Evolutionary conservation across 768 basidiomycete species (phyloP), one percentile per base, ranked within the genome.

Genomic region (Daedalea quercina): DNA sequence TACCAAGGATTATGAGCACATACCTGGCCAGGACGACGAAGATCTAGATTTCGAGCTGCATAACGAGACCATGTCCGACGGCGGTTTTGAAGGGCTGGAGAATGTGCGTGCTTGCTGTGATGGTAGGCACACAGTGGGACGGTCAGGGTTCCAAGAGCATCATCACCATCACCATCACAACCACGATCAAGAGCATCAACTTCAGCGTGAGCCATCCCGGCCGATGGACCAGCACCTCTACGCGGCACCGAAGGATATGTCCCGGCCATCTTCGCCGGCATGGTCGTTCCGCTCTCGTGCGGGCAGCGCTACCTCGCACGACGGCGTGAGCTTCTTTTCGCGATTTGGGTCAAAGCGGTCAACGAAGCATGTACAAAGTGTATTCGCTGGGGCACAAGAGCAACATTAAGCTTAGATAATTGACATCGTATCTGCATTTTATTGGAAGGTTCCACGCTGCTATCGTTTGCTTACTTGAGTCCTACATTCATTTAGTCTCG

Each of bases 21-120:
- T 65, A 15, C 66, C 60, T 19, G 65, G 67, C 44, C 63, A 68
- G 20, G 79, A 83, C 12, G 78, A 81, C 0, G 82, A 82, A 2
- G 89, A 85, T 20, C 71, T 88, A 1, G 88, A 90, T 60, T 90
- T 94, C 62, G 90, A 94, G 70, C 72, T 93, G 28, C 85, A 94
- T 60, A 88, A 81, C 19, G 86, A 83, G 19, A 75, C 76, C 20
- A 66, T 79, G 57, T 86, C 82, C 12, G 89, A 90, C 58, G 84
- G 84, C 28, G 90, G 82, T 3, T 98, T 81, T 65, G 94, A 97
- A 62, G 94, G 93, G 0, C 68, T 98, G 51, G 94, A 97, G 72
- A 97, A 98, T 62, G 94, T 97, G 20, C 80, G 95, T 22, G 93
- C 88, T 1, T 93, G 90, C 65, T 93, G 90, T 61, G 89, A 91